These are phyloP conservation scores for Miscanthus lutarioriparius DNA, from an alignment of 176 grass and related monocot genomes.

Conservation along the genomic window DNA sequence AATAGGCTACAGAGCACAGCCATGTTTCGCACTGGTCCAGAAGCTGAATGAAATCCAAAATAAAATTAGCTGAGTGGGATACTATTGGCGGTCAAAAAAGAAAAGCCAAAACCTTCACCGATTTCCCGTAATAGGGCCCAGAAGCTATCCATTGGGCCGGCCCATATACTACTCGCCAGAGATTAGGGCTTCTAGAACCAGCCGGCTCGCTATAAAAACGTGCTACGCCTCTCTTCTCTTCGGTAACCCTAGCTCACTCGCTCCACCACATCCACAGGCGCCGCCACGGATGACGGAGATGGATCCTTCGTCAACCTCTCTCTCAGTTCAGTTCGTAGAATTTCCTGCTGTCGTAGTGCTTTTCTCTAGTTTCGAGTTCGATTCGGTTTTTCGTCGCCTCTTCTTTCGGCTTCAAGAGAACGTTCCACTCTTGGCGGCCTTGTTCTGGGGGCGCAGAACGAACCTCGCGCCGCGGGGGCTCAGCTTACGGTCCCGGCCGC, in stretches of 20 bases:
- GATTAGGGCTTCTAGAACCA: not conserved
- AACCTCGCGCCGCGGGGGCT: not conserved
- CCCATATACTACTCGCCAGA: not conserved
- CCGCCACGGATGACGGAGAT: not conserved
- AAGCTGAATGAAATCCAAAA: not conserved
- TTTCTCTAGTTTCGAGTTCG: not conserved
- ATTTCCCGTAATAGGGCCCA: not conserved
- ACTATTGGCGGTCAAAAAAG: no score
- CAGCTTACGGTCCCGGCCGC: not conserved
- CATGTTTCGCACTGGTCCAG: no score
- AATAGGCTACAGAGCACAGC: no score
- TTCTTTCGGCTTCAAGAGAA: slow-evolving; percentile 67
- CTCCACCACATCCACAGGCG: not conserved
- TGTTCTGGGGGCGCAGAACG: slow-evolving; percentile 58
- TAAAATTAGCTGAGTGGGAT: no score
- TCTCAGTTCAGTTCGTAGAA: not conserved
- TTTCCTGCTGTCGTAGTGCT: not conserved
- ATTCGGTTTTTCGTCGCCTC: slow-evolving; percentile 13
- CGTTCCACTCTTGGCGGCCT: slow-evolving; percentile 44
- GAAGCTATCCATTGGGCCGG: not conserved
- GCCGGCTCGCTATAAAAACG: slow-evolving; percentile 13
- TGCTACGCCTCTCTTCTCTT: not conserved
- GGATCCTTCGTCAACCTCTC: not conserved
- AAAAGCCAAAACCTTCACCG: no score
- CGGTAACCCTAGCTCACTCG: not conserved